Evolutionary conservation across 371 early-diverging fungal genomes (phyloP), one percentile per base, ranked within the genome.

Genomic region (Mortierella sp.): DNA sequence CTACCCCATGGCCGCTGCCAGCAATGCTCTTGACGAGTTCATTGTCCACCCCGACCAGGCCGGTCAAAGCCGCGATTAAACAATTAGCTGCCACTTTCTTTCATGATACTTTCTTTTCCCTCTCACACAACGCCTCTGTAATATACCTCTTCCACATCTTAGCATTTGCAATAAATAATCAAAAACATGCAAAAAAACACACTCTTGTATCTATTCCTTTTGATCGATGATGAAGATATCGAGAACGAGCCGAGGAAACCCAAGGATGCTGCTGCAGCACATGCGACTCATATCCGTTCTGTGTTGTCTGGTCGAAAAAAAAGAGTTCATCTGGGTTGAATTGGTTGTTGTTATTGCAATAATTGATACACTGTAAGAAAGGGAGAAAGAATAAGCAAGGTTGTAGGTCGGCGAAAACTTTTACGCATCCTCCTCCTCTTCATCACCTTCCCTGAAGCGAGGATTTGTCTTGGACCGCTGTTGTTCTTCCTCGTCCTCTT

Each of bases 1-100:
- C 24, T 97, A 94, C 89, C 99, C 99, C 29, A 99, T 99, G 99
- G 98, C 97, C 6, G 97, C 99, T 21, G 99, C 96, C 76, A 98
- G 98, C 74, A 97, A 96, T 89, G 96, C 95, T 14, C 90, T 99
- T 70, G 91, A 98, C 89, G 98, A 99, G 84, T 94, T 94, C 68
- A 92, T 94, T 84, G 84, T 92, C 63, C 94, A 94, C 79, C 92
- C 93, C 65, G 88, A 90, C 60, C 87, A 84, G 35, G 75, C 72
- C 24, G 4, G 3, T 8, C 54, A 54, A 29, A 82, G 78, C 78
- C 82, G 82, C 72, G 78, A 82, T 71, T 82, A 82, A 75, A 41
- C 11, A 48, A 72, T 24, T 91, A 91, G 76, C 89, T 91, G 88
- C 88, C 91, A n/a, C 18, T 41, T 27, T 3, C 24, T 71, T 71